These are phyloP conservation scores for Agrocybe pediades DNA, from an alignment of 768 basidiomycete species.

Conservation along the genomic window DNA sequence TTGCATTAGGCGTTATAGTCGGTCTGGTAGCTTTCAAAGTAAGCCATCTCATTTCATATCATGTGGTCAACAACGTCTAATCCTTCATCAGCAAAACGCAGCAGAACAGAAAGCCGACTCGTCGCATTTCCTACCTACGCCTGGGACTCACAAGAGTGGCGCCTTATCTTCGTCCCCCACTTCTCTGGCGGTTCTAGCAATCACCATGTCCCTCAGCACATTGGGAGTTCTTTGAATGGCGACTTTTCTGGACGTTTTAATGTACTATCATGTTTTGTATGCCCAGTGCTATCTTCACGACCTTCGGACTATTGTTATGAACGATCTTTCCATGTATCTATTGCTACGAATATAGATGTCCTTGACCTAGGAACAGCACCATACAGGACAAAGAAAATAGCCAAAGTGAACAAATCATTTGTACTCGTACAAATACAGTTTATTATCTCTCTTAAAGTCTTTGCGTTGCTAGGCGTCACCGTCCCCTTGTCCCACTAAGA, in stretches of 20 bases:
- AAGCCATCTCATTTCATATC: constrained; percentile 8
- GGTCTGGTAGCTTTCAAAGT: constrained; percentile 86
- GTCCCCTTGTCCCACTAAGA: too few species aligned
- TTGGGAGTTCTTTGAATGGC: not conserved
- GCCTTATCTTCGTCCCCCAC: constrained; percentile 10
- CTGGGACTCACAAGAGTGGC: not conserved
- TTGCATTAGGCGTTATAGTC: constrained; percentile 73
- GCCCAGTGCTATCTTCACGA: too few species aligned
- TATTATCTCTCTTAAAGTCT: too few species aligned
- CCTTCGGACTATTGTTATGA: too few species aligned
- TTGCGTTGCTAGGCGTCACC: too few species aligned
- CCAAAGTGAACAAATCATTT: too few species aligned
- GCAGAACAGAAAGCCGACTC: constrained; percentile 56
- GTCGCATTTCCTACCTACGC: constrained; percentile 52
- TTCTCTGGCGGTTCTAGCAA: constrained; percentile 1
- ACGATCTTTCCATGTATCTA: too few species aligned
- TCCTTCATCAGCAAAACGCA: constrained; percentile 52
- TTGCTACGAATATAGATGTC: too few species aligned
- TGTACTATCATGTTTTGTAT: too few species aligned
- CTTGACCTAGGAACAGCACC: too few species aligned
- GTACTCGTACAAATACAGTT: too few species aligned
- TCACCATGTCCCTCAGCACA: not conserved
- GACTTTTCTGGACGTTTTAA: not conserved
- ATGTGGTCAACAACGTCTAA: not conserved
- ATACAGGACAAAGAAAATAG: too few species aligned